Base-by-base conservation (phyloP, 2,329 filamentous ascomycete genomes). In the Pseudogymnoascus sp. region DNA sequence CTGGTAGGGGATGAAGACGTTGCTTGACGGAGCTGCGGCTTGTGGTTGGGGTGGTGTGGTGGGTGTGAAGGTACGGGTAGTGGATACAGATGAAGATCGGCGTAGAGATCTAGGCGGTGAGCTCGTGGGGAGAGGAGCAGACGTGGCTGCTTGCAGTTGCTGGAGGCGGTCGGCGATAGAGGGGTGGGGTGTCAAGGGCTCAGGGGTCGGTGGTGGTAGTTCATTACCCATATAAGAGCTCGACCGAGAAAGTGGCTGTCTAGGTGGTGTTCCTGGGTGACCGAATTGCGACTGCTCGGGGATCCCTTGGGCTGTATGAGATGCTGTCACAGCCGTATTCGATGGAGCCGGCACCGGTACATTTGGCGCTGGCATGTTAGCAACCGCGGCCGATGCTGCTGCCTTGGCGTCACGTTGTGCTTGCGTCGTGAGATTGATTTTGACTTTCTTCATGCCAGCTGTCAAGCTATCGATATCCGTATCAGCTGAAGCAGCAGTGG, bases 391-490 rank as follows among this genome's bases (percentile, higher is more conserved):
- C 2, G 50, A 47, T 31, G 63, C 68, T 60, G 70, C 69, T 60
- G 79, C 78, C 26, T 76, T 78, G 1, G 80, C 82, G 58, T 84
- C 83, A 66, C 78, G 80, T 67, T 85, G 81, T 39, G 82, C 77
- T 63, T 84, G 78, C 1, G 64, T 84, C 39, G 85, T 75, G 24
- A 86, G 70, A 60, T 81, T 85, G 67, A 87, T 83, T 69, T 81
- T 85, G 62, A 87, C 82, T 70, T 81, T 84, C 70, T 82, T 85
- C 79, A 86, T 81, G 1, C 81, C 80, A 36, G 75, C 77, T 0
- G 83, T 81, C 63, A 87, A 76, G 58, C 74, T 78, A 60, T 85
- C 81, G 36, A 87, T 69, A 58, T 79, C 79, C 57, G 68, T 59
- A 40, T 41, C 47, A 21, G 29, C 26, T 54, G 29, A 21, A 54